Conservation (phyloP, 2,329 filamentous ascomycete species). For the Xylaria sp. region DNA sequence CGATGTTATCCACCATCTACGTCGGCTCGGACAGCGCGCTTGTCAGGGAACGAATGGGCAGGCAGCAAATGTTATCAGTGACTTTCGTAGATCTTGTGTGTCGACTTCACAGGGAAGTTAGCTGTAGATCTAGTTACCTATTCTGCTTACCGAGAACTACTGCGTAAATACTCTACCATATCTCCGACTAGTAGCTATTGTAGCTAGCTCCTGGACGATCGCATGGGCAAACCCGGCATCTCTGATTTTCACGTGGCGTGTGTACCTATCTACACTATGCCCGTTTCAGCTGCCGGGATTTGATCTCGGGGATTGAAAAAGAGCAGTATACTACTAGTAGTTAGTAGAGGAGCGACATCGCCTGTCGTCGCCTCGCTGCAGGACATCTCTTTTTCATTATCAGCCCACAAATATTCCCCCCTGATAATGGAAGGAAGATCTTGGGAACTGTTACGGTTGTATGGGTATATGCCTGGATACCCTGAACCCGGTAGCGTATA, state of each 20-base stretch:
- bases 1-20: conserved; percentile 3
- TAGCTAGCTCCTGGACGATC: conserved; percentile 19
- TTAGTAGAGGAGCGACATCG: conserved; percentile 19
- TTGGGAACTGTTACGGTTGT: conserved; percentile 3
- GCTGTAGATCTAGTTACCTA: conserved; percentile 11
- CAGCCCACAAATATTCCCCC: conserved; percentile 5
- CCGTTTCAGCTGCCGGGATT: conserved; percentile 34
- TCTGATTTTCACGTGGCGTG: background rate
- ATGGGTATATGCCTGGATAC: background rate
- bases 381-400: conserved; percentile 4
- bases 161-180: too few relatives aligned
- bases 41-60: background rate
- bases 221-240: background rate
- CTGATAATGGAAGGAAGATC: conserved; percentile 2
- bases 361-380: conserved; percentile 4
- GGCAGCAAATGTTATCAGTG: background rate
- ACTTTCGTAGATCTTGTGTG: background rate
- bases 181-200: too few relatives aligned
- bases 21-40: background rate
- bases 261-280: background rate
- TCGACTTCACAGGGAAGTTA: background rate
- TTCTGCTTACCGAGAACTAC: background rate
- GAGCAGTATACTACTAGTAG: too few relatives aligned
- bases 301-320: conserved; percentile 33
- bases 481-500: conserved; percentile 4